Conservation (phyloP, 306 rosid species). For the Sindora glabra region DNA sequence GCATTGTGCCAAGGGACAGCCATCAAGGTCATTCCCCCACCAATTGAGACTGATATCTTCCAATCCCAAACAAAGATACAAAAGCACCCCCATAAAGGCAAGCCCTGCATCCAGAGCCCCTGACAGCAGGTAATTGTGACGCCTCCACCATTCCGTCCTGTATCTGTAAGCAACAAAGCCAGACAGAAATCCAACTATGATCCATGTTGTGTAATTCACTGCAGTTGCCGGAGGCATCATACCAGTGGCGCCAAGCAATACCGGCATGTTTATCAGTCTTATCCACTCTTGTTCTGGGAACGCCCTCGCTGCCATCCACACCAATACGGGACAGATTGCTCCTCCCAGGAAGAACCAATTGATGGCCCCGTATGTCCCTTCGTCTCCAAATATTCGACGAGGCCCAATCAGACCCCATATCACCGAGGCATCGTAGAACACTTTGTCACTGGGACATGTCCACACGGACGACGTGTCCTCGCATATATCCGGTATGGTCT, state of each 20-base stretch:
- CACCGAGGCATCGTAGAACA: constrained; percentile 88
- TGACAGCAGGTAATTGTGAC: constrained; percentile 76
- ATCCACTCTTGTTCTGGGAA: constrained; percentile 83
- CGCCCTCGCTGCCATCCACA: constrained; percentile 51
- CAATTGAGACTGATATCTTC: constrained; percentile 45
- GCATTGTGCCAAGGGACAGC: constrained; percentile 68
- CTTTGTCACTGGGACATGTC: constrained; percentile 80
- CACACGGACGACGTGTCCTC: constrained; percentile 62
- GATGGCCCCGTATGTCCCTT: constrained; percentile 44
- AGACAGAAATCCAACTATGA: constrained; percentile 57
- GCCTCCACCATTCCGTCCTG: constrained; percentile 66
- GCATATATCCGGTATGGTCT: constrained; percentile 75
- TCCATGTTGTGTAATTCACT: constrained; percentile 72
- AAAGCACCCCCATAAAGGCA: constrained; percentile 81
- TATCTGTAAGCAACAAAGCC: constrained; percentile 65
- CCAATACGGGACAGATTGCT: constrained; percentile 59
- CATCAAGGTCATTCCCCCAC: constrained; percentile 91
- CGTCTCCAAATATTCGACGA: constrained; percentile 63
- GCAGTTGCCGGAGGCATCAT: constrained; percentile 86
- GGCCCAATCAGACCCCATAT: constrained; percentile 93
- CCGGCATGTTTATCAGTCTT: constrained; percentile 69
- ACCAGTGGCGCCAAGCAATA: constrained; percentile 67
- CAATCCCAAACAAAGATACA: constrained; percentile 60
- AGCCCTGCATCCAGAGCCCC: constrained; percentile 90
- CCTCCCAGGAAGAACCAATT: constrained; percentile 85